These are phyloP conservation scores for Phialemonium atrogriseum DNA, from an alignment of 2,329 filamentous ascomycete species.

Conservation along the genomic window DNA sequence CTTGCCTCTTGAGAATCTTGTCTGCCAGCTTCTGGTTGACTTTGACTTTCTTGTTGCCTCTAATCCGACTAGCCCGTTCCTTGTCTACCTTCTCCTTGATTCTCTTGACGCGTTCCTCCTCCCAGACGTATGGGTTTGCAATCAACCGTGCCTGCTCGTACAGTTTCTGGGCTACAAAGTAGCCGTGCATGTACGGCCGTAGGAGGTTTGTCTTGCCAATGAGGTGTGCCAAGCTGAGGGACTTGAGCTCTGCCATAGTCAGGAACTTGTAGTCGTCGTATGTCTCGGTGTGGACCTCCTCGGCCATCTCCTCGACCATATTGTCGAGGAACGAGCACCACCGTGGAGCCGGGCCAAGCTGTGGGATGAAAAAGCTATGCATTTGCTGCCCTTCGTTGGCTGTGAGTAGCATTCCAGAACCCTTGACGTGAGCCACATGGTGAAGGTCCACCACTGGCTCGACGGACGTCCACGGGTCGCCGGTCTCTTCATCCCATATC, in stretches of 20 bases:
- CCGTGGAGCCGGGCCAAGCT: constrained; percentile 82
- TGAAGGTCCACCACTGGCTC: constrained; percentile 94
- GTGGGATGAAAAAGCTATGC: constrained; percentile 67
- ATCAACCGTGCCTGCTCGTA: constrained; percentile 94
- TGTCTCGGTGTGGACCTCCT: constrained; percentile 67
- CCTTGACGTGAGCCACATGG: constrained; percentile 83
- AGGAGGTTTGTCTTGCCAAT: constrained; percentile 85
- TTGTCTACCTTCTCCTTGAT: constrained; percentile 95
- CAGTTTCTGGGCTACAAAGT: constrained; percentile 89
- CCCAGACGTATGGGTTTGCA: constrained; percentile 86
- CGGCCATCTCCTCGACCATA: constrained; percentile 97
- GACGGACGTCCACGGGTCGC: constrained; percentile 88
- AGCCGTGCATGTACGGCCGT: constrained; percentile 97
- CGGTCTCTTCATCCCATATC: constrained; percentile 79
- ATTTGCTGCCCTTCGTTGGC: constrained; percentile 87
- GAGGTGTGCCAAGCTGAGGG: constrained; percentile 79
- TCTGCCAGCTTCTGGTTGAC: constrained; percentile 81
- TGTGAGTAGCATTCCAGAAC: constrained; percentile 90
- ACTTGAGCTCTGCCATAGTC: constrained; percentile 75
- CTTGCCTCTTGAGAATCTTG: constrained; percentile 59
- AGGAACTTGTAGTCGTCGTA: constrained; percentile 99
- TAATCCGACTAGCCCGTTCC: constrained; percentile 88
- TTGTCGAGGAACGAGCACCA: constrained; percentile 98
- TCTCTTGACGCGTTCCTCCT: constrained; percentile 83
- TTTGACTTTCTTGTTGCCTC: constrained; percentile 94